These are phyloP conservation scores for Brassica napus DNA, from an alignment of 345 rosid species.

Conservation along the genomic window DNA sequence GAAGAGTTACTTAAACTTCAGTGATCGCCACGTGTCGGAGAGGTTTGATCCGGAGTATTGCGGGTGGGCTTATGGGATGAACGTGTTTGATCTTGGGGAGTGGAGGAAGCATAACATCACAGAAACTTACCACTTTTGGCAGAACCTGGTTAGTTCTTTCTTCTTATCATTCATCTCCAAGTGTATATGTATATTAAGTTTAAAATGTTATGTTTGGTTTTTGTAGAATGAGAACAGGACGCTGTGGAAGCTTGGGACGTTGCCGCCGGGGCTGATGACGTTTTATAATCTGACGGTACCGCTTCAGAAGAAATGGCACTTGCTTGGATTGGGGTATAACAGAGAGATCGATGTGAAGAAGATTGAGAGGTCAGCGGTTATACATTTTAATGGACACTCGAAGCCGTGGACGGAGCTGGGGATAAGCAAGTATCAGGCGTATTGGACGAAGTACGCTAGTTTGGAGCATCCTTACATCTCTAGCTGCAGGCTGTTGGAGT, in stretches of 20 bases:
- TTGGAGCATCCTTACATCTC: slow-evolving; percentile 39
- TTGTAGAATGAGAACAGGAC: slow-evolving; percentile 52
- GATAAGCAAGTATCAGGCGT: slow-evolving; percentile 51
- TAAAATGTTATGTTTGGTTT: background rate
- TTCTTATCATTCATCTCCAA: background rate
- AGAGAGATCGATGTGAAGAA: slow-evolving; percentile 42
- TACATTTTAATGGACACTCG: slow-evolving; percentile 70
- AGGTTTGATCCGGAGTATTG: slow-evolving; percentile 53
- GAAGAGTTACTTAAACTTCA: slow-evolving; percentile 58
- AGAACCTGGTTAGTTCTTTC: slow-evolving; percentile 39
- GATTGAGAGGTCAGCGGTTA: slow-evolving; percentile 55
- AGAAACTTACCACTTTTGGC: slow-evolving; percentile 51
- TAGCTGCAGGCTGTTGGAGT: slow-evolving; percentile 33
- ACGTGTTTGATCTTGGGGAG: slow-evolving; percentile 58
- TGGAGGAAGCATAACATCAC: slow-evolving; percentile 56
- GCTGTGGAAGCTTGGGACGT: slow-evolving; percentile 59
- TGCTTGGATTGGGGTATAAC: slow-evolving; percentile 64
- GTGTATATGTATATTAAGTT: background rate
- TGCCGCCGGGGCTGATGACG: slow-evolving; percentile 67
- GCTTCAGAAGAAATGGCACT: slow-evolving; percentile 60
- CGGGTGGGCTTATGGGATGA: slow-evolving; percentile 80
- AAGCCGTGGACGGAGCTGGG: slow-evolving; percentile 71
- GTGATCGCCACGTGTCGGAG: slow-evolving; percentile 45
- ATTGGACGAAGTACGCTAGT: slow-evolving; percentile 53
- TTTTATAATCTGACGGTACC: slow-evolving; percentile 55